Percentiles rank a stretch among this genome's conserved stretches.
These are phyloP conservation scores for Serendipita vermifera DNA, from an alignment of 768 basidiomycete species.

Conservation along the genomic window DNA sequence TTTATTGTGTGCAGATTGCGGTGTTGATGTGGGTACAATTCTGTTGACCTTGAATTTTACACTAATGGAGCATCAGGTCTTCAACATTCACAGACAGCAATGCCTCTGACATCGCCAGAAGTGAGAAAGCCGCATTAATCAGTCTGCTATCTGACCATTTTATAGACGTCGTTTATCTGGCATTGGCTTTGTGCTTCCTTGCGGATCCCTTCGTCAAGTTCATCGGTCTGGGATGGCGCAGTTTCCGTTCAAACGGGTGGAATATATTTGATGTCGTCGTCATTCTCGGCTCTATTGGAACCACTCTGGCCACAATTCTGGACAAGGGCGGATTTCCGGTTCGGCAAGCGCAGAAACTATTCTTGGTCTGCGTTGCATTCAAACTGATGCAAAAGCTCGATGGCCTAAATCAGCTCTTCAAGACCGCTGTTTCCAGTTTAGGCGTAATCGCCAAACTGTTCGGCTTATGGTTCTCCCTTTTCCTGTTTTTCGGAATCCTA, in stretches of 20 bases:
- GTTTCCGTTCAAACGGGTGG: conserved; percentile 87
- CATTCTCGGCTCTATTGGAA: conserved; percentile 67
- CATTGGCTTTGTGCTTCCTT: conserved; percentile 55
- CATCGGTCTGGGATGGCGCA: conserved; percentile 69
- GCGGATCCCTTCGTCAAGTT: conserved; percentile 68
- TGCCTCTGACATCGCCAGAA: conserved; percentile 42
- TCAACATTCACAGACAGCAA: conserved; percentile 51
- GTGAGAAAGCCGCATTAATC: conserved; percentile 28
- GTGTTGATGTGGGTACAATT: conserved; percentile 54
- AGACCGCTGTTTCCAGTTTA: conserved; percentile 84
- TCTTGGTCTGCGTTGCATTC: conserved; percentile 85
- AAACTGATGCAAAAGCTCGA: conserved; percentile 85
- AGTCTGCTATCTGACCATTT: background rate
- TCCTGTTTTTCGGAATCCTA: conserved; percentile 82
- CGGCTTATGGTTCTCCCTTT: conserved; percentile 77
- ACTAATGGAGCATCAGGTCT: conserved; percentile 55
- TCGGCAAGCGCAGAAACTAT: conserved; percentile 73
- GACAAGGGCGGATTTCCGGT: conserved; percentile 31
- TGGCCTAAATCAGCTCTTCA: conserved; percentile 87
- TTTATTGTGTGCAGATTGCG: conserved; percentile 72
- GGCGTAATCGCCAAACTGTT: conserved; percentile 77
- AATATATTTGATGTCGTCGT: conserved; percentile 81
- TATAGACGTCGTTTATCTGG: conserved; percentile 65
- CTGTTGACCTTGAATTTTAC: too few relatives aligned
- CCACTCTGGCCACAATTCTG: conserved; percentile 56